A percentile compares a stretch with the other conserved stretches of the same genome.
These are phyloP conservation scores for Metroxylon sagu DNA, from an alignment of 176 grass and related monocot species.

Conservation along the genomic window DNA sequence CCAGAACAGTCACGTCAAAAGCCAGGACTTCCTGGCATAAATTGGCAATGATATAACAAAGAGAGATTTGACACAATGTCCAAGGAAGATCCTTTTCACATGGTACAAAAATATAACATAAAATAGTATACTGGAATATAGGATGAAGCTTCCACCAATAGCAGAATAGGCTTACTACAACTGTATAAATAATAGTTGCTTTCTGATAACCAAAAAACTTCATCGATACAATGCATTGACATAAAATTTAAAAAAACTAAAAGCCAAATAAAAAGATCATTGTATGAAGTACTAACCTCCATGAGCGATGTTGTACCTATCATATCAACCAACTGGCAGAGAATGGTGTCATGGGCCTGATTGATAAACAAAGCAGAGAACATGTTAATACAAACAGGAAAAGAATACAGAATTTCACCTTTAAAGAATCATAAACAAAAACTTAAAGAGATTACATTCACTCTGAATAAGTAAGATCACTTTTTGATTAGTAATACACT, in stretches of 20 bases:
- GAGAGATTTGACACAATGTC: too few species aligned
- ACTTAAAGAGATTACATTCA: neutral
- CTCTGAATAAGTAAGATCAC: neutral
- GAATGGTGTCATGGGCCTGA: slow-evolving; percentile 10
- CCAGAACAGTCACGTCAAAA: too few species aligned
- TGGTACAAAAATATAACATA: too few species aligned
- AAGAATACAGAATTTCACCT: neutral
- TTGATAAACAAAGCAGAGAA: neutral
- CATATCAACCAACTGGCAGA: slow-evolving; percentile 11
- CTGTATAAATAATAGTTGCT: too few species aligned
- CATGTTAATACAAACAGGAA: neutral
- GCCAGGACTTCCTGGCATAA: too few species aligned
- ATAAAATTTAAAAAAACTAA: neutral
- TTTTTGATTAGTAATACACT: neutral
- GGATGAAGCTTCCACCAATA: too few species aligned
- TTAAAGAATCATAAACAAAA: neutral
- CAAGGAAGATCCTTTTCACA: too few species aligned
- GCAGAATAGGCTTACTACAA: too few species aligned
- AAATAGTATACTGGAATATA: too few species aligned
- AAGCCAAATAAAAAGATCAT: neutral
- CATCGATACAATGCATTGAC: neutral
- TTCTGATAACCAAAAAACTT: neutral
- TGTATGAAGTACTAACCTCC: slow-evolving; percentile 11
- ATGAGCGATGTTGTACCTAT: slow-evolving; percentile 17
- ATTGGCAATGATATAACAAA: too few species aligned